Evolutionary conservation across 352 stramenopile genomes (phyloP), one percentile per base, ranked within the genome.

Genomic region (Albugo candida): DNA sequence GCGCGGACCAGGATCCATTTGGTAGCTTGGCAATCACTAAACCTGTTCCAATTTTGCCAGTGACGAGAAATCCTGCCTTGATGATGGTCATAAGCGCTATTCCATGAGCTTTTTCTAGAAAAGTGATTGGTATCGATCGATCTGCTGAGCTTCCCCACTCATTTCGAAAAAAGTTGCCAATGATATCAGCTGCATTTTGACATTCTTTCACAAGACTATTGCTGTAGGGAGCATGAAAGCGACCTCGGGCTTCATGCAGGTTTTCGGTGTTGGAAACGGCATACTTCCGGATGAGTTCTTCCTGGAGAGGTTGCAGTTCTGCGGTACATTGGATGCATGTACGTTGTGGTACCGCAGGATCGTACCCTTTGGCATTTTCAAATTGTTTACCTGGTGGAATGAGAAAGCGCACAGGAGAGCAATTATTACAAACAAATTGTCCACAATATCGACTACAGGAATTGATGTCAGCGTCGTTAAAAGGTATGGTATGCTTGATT

Each of bases 1-100:
- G 86, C 2, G 83, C 76, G 19, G 72, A 91, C 86, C 86, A 96
- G 16, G 59, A 64, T 11, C 80, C 65, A 40, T 84, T 59, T 5
- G 52, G 34, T 1, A 93, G 52, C 11, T 76, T 64, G 5, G 81
- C 70, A 13, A 96, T 61, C 6, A 94, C 82, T 27, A 95, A 60
- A 21, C 73, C 73, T 4, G 65, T 80, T 20, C 73, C 73, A 3
- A 79, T 53, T 36, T 78, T 80, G 18, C 69, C 73, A 2, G 64
- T 55, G n/a, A 79, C 18, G 18, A 86, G 42, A 36, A 86, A 79
- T 0, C 63, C 65, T 2, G 60, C 62, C 47, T 70, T 73, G 42
- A 69, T 45, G 47, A 74, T 66, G 18, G 65, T 75, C 53, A 75
- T 70, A 41, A 77, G 63, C 3, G 68, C 68, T 16, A 81, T 51